Base-by-base conservation (phyloP, 2,329 filamentous ascomycete species). In the Mycosphaerelloides madeirae region DNA sequence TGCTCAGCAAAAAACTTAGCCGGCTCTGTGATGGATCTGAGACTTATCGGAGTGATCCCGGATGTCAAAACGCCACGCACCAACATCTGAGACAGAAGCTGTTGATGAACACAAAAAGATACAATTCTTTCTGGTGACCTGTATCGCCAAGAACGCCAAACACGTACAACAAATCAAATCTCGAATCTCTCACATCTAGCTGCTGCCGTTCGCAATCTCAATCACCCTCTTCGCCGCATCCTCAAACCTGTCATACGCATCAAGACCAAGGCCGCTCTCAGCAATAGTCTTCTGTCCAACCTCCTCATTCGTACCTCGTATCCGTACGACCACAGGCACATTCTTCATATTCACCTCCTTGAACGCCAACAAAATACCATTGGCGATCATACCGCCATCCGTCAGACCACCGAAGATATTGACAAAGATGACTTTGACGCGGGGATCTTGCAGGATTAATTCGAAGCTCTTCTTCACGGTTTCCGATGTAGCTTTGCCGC, bases 401-500 rank as follows among this genome's bases (percentile, higher is more conserved):
- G 83, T 87, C 55, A 88, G 59, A 0, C 82, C 81, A 7, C 80
- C 82, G 53, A 84, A 86, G 53, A 85, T 85, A 52, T 85, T 85
- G 22, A 85, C 81, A 55, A 84, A 84, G 15, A 85, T 76, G 16
- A 85, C 81, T 56, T 79, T 82, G 6, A 94, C 86, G 22, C 86
- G 73, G 2, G 75, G 66, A 56, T 95, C 88, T 4, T 74, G 71
- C 35, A 88, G 70, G 14, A 95, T 80, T 11, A 90, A 76, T 44
- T 81, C 76, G 62, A 95, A 93, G 1, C 81, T 83, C 44, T 80
- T 79, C 60, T 84, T 82, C 54, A 95, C 87, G 0, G 88, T 95
- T 52, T 84, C 80, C 22, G 79, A 79, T 0, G 88, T 95, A 0
- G 89, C 89, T 64, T 94, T 93, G 29, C 89, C 89, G 20, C 90